These are phyloP conservation scores for Phytomonas serpens DNA, from an alignment of 208 protist genomes.

Conservation along the genomic window DNA sequence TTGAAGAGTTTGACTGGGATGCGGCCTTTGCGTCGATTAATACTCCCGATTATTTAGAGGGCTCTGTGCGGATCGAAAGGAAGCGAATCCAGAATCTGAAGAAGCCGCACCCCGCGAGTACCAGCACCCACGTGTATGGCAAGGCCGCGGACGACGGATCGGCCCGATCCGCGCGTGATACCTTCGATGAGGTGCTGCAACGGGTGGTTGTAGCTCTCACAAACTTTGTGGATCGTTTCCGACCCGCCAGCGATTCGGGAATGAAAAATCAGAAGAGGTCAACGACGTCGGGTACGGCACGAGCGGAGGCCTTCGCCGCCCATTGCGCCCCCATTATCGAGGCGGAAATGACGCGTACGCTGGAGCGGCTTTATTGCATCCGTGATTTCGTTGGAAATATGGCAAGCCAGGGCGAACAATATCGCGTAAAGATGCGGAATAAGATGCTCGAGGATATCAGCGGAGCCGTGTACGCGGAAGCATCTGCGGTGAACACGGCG, in stretches of 20 bases:
- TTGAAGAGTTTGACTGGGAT: conserved; percentile 61
- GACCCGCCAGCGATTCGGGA: conserved; percentile 19
- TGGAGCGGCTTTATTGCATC: conserved; percentile 32
- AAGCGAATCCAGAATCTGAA: conserved; percentile 2
- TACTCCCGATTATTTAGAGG: conserved; percentile 8
- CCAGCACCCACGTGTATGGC: conserved; percentile 14
- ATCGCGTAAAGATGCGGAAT: conserved; percentile 21
- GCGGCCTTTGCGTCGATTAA: conserved; percentile 14
- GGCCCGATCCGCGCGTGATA: conserved; percentile 44
- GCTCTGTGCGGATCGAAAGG: neutral
- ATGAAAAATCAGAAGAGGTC: conserved; percentile 33
- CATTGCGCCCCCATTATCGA: conserved; percentile 23
- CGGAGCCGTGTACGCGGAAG: conserved; percentile 25
- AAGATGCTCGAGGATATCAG: conserved; percentile 17
- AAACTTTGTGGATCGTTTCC: conserved; percentile 36
- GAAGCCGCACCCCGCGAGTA: neutral
- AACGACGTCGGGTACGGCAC: conserved; percentile 19
- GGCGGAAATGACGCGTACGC: conserved; percentile 22
- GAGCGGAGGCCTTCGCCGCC: conserved; percentile 17
- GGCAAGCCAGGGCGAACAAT: conserved; percentile 30
- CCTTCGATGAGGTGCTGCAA: conserved; percentile 37
- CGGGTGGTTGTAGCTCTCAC: conserved; percentile 24
- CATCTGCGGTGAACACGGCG: conserved; percentile 72
- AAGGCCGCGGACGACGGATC: conserved; percentile 29
- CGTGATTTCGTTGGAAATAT: conserved; percentile 31